Percentiles rank a stretch among this genome's conserved stretches.
These are phyloP conservation scores for Dothistroma septosporum DNA, from an alignment of 2,329 filamentous ascomycete genomes.

Conservation along the genomic window DNA sequence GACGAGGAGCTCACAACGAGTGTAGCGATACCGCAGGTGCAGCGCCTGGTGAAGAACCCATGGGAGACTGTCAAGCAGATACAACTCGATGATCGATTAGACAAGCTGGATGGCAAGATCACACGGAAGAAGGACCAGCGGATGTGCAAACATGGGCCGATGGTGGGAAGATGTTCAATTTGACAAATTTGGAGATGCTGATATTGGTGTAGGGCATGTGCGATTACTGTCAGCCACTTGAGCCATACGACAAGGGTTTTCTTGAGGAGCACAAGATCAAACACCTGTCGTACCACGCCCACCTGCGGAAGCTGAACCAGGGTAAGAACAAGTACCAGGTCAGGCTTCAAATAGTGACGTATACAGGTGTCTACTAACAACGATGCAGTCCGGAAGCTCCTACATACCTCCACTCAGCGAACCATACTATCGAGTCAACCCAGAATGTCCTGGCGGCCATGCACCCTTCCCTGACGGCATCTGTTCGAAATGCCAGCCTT, in stretches of 20 bases:
- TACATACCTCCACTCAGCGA: slow-evolving; percentile 94
- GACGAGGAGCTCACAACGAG: slow-evolving; percentile 61
- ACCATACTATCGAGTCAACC: slow-evolving; percentile 84
- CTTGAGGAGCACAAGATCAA: slow-evolving; percentile 97
- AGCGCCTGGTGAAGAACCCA: slow-evolving; percentile 71
- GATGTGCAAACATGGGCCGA: slow-evolving; percentile 93
- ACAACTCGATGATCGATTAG: slow-evolving; percentile 76
- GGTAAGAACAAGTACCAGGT: slow-evolving; percentile 92
- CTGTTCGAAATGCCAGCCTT: slow-evolving; percentile 96
- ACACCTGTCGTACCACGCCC: slow-evolving; percentile 91
- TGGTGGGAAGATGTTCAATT: slow-evolving; percentile 36
- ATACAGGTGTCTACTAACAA: neutral
- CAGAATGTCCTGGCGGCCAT: slow-evolving; percentile 87
- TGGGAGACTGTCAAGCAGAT: slow-evolving; percentile 94
- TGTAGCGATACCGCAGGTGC: slow-evolving; percentile 57
- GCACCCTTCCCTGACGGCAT: slow-evolving; percentile 93
- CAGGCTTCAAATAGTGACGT: neutral
- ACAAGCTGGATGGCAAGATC: slow-evolving; percentile 88
- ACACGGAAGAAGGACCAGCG: slow-evolving; percentile 66
- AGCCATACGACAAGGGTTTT: slow-evolving; percentile 87
- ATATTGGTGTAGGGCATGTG: slow-evolving; percentile 72
- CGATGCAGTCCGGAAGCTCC: slow-evolving; percentile 66
- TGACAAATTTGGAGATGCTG: neutral
- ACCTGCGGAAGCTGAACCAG: slow-evolving; percentile 90
- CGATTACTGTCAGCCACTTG: slow-evolving; percentile 95